Evolutionary conservation across 495 filamentous ascomycete species (phyloP).

Genomic region (Aspergillus kassunensis): DNA sequence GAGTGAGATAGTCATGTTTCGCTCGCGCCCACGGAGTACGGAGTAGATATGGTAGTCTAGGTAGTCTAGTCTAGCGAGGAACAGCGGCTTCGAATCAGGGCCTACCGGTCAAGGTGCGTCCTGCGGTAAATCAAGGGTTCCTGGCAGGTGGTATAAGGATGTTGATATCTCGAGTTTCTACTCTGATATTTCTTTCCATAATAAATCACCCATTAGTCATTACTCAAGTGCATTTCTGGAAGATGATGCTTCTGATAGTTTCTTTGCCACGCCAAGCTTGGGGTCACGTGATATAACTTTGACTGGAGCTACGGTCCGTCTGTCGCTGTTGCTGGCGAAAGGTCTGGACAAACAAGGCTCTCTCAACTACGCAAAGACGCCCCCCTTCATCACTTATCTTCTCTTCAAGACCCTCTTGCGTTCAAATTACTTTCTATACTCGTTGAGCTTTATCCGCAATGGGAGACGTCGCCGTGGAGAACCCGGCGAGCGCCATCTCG

Average conservation of each 20-base stretch:
- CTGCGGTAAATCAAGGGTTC: too few relatives aligned
- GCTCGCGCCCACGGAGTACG: background rate
- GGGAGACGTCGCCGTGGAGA: slow-evolving; percentile 83
- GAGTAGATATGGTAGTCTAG: too few relatives aligned
- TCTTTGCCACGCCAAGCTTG: slow-evolving; percentile 13
- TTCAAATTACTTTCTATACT: background rate
- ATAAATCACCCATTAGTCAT: background rate
- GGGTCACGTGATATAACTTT: slow-evolving; percentile 15
- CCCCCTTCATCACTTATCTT: background rate
- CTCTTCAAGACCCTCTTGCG: background rate
- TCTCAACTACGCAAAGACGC: slow-evolving; percentile 5
- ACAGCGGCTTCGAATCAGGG: too few relatives aligned
- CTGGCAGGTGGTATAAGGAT: too few relatives aligned
- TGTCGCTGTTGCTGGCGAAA: slow-evolving; percentile 13
- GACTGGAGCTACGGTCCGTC: slow-evolving; percentile 16
- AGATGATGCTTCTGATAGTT: slow-evolving; percentile 2
- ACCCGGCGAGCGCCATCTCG: slow-evolving; percentile 63
- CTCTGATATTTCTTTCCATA: too few relatives aligned
- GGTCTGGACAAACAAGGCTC: slow-evolving; percentile 17
- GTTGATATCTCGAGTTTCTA: too few relatives aligned
- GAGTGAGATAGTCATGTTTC: background rate
- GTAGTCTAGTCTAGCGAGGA: too few relatives aligned
- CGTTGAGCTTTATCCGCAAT: slow-evolving; percentile 39
- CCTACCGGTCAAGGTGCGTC: too few relatives aligned
- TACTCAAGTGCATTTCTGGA: background rate